Percentiles rank a stretch among this genome's conserved stretches.
These are phyloP conservation scores for Mycena rebaudengoi DNA, from an alignment of 768 basidiomycete genomes.

Conservation along the genomic window DNA sequence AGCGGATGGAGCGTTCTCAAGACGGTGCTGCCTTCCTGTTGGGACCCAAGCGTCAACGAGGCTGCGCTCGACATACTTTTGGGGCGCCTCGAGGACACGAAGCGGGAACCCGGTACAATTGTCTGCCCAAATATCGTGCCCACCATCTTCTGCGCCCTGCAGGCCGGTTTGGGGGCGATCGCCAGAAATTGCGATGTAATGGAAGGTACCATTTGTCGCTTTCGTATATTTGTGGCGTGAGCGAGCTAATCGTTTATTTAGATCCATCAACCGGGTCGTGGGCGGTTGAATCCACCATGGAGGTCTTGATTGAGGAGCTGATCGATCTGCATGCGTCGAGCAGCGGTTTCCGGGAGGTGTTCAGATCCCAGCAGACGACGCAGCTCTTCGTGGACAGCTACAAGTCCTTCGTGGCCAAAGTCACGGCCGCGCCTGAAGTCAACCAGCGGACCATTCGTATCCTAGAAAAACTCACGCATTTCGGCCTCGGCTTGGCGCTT, in stretches of 20 bases:
- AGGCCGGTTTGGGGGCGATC: constrained; percentile 57
- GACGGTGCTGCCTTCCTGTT: constrained; percentile 69
- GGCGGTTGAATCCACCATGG: constrained; percentile 52
- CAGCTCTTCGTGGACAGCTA: constrained; percentile 74
- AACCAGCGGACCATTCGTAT: constrained; percentile 60
- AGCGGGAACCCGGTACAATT: constrained; percentile 32
- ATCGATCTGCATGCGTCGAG: constrained; percentile 73
- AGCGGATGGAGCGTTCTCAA: constrained; percentile 86
- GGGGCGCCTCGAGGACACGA: constrained; percentile 50
- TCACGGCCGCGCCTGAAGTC: constrained; percentile 47
- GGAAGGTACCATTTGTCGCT: constrained; percentile 33
- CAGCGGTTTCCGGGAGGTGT: constrained; percentile 73
- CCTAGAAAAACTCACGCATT: constrained; percentile 74
- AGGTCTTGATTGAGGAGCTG: constrained; percentile 72
- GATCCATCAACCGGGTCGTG: constrained; percentile 20
- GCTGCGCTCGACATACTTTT: constrained; percentile 76
- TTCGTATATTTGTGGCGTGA: constrained; percentile 26
- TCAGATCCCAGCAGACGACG: constrained; percentile 76
- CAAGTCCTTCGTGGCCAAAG: constrained; percentile 58
- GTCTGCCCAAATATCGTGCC: constrained; percentile 79
- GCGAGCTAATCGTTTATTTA: neutral
- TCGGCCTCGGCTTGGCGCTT: constrained; percentile 72
- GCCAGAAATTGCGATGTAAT: constrained; percentile 42
- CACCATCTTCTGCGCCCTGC: constrained; percentile 74
- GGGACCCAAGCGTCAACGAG: constrained; percentile 74